Base-by-base conservation (phyloP, 306 rosid species). In the Quercus bicolor region DNA sequence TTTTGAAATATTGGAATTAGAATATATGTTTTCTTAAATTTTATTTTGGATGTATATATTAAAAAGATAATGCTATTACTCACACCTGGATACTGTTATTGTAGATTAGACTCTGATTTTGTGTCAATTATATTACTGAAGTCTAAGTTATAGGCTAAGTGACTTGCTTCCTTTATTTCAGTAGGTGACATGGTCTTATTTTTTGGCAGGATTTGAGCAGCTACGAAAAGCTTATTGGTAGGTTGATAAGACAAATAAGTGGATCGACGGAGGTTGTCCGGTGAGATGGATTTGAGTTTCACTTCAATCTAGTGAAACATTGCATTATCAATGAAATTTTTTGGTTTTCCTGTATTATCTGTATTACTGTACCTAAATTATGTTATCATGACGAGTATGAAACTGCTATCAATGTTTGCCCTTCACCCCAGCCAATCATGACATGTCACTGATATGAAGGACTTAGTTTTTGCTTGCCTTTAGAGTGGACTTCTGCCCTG, bases 191-290 rank as follows among this genome's bases (percentile, higher is more conserved):
- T 65, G 31, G 9, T 72, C 31, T 68, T 18, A 52, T 75, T 70
- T 76, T 54, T 77, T 71, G 59, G 68, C 79, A 94, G 97, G 93
- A 92, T 80, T 92, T 78, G 73, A 80, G 78, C 73, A 88, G 80
- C 79, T 54, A 80, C 55, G 97, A 91, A 85, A 85, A 86, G 68
- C 87, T 85, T 79, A 84, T 91, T 79, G 75, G 91, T 70, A 89
- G 97, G 81, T 70, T 80, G 82, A 82, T 94, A 59, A 86, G 82
- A 77, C 93, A 88, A 78, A 89, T 94, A 80, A 83, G 93, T 43
- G 94, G 93, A 31, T n/a, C 85, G 26, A 87, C 80, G 74, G 93
- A 94, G 76, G 86, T 76, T 76, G 93, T 94, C 68, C 90, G 97
- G 98, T 94, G 55, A 84, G 80, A 70, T 79, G 53, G 79, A 68